Conservation (phyloP, 176 grass and related monocot species). For the Rhynchospora pubera region DNA sequence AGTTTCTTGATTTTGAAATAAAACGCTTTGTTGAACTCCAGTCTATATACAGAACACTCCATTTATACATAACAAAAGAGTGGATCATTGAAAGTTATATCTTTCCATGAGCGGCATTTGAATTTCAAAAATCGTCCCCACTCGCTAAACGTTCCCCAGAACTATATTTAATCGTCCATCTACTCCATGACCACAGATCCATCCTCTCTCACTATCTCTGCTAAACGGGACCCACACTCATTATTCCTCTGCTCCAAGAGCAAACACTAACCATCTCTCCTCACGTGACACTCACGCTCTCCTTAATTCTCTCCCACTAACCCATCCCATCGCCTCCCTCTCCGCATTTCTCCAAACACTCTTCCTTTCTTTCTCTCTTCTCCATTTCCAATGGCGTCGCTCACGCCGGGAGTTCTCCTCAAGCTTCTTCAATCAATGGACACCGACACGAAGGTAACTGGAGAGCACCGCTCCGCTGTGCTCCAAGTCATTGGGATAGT, state of each 20-base stretch:
- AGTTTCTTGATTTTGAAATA: neutral
- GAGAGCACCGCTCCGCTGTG: slow-evolving; percentile 69
- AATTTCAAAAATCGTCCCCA: slow-evolving; percentile 19
- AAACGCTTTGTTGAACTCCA: neutral
- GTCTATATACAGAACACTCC: neutral
- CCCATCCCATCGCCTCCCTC: neutral
- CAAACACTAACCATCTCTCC: neutral
- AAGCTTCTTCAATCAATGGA: slow-evolving; percentile 77
- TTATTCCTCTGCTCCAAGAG: neutral
- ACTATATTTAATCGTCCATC: neutral
- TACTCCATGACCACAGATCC: neutral
- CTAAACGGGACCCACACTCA: neutral
- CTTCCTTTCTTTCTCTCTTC: neutral
- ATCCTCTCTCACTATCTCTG: neutral
- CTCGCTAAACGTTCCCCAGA: neutral
- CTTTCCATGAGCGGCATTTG: slow-evolving; percentile 2
- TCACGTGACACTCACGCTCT: neutral
- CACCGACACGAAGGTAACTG: slow-evolving; percentile 44
- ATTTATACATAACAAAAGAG: neutral
- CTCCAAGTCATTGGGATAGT: slow-evolving; percentile 81
- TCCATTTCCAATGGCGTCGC: slow-evolving; percentile 48
- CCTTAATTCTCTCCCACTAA: neutral
- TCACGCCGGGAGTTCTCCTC: slow-evolving; percentile 63
- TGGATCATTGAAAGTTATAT: neutral
- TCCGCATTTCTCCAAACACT: neutral